A percentile compares a stretch with the other conserved stretches of the same genome.
Conservation (phyloP, 2,329 filamentous ascomycete genomes). For the Pseudocercospora macadamiae region DNA sequence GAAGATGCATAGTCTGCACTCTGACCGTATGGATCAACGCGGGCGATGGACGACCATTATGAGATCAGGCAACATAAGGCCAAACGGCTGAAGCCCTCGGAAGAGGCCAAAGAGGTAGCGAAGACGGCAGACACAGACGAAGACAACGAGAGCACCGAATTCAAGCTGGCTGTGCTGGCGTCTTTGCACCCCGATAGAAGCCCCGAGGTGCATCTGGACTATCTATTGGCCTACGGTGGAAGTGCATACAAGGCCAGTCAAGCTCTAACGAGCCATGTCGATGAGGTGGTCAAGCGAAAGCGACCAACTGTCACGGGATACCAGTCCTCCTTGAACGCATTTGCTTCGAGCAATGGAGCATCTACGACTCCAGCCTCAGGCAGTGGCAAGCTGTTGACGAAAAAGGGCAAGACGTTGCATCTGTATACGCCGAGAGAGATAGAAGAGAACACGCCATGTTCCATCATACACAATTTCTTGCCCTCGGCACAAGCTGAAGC, state of each 20-base stretch:
- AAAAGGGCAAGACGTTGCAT: constrained; percentile 80
- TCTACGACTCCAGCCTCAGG: not conserved
- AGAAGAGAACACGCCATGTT: constrained; percentile 82
- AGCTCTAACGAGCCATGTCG: constrained; percentile 48
- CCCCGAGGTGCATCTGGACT: constrained; percentile 73
- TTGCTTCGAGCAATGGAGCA: constrained; percentile 11
- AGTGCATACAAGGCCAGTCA: constrained; percentile 68
- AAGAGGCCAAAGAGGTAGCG: constrained; percentile 10
- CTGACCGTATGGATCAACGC: not conserved
- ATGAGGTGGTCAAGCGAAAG: constrained; percentile 40
- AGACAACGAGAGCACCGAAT: constrained; percentile 81
- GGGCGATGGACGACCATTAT: constrained; percentile 19
- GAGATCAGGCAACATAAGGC: constrained; percentile 10
- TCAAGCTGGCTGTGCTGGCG: constrained; percentile 81
- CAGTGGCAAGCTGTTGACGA: constrained; percentile 55
- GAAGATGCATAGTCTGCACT: not conserved
- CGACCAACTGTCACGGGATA: constrained; percentile 39
- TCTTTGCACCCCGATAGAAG: constrained; percentile 71
- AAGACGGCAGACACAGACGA: constrained; percentile 24
- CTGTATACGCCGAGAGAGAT: constrained; percentile 82
- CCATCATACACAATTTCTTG: constrained; percentile 89
- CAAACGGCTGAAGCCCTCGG: constrained; percentile 25
- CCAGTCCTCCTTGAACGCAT: constrained; percentile 46
- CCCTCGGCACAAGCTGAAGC: constrained; percentile 70
- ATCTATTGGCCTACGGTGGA: constrained; percentile 76